Base-by-base conservation (phyloP, 805 yeast species). In the Pichia deserticola region DNA sequence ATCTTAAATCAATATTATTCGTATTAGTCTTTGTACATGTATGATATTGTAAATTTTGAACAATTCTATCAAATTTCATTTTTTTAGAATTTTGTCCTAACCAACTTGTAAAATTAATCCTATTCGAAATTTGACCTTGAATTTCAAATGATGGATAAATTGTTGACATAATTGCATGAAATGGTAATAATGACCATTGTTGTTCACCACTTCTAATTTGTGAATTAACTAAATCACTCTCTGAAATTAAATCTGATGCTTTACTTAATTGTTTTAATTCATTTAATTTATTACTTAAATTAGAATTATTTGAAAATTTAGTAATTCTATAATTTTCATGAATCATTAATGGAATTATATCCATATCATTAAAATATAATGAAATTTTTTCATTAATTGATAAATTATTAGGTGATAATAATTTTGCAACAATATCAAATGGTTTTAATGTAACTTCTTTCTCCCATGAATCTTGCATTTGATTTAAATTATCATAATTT, bases 341-440 rank as follows among this genome's bases (percentile, higher is more conserved):
- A 47, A 93, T 78, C 98, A 93, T 92, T 53, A 92, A 73, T 5
- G 99, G 98, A 1, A 95, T 82, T 63, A 93, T 85, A 62, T 89
- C 97, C 67, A 88, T 86, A 67, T 93, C 99, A 66, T 89, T 89
- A 72, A 93, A 93, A 63, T 89, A 93, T 47, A 89, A 74, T 58
- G 86, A 92, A 60, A 92, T 82, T 62, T 89, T 86, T 54, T 89
- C 96, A 65, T 83, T 85, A 54, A 92, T 64, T 3, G 82, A 73
- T 50, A 77, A 75, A n/a, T 69, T 66, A 65, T 81, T 86, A 13
- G 79, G 73, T 27, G 77, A 76, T 44, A 92, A 72, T 40, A 88
- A 68, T 57, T 78, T 79, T 29, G 81, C 84, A 1, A 86, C 77
- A 52, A 93, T 87, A 61, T 92, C 99, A 69, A 92, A 93, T 5